Conservation (phyloP, 495 filamentous ascomycete species). For the Neurospora tetraspora region DNA sequence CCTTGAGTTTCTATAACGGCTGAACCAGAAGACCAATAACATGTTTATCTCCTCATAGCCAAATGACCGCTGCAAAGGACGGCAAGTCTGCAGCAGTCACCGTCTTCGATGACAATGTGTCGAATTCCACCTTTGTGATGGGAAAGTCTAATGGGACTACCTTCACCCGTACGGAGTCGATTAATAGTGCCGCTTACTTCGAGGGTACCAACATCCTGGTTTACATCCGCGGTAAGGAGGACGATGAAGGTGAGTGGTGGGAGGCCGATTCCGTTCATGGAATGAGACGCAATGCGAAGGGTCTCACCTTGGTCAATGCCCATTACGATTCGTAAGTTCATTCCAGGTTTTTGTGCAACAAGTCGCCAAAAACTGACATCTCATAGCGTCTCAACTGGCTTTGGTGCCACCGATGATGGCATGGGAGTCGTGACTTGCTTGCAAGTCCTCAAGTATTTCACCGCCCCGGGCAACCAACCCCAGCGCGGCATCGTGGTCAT, state of each 20-base stretch:
- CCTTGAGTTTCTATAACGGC: not conserved
- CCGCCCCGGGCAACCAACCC: slow-evolving; percentile 61
- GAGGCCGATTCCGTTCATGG: slow-evolving; percentile 27
- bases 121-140: slow-evolving; percentile 58
- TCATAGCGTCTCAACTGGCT: slow-evolving; percentile 72
- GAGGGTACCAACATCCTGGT: slow-evolving; percentile 90
- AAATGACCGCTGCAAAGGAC: slow-evolving; percentile 1
- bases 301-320: slow-evolving; percentile 83
- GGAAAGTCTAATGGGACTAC: slow-evolving; percentile 1
- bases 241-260: slow-evolving; percentile 60
- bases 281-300: slow-evolving; percentile 44
- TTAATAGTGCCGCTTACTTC: slow-evolving; percentile 55
- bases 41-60: not conserved
- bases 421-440: slow-evolving; percentile 78
- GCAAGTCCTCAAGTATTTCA: slow-evolving; percentile 85
- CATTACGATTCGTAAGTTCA: slow-evolving; percentile 64
- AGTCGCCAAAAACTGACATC: slow-evolving; percentile 4
- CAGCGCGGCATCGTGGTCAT: slow-evolving; percentile 73
- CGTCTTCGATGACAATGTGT: slow-evolving; percentile 66
- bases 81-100: slow-evolving; percentile 32
- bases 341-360: not conserved
- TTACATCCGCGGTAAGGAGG: slow-evolving; percentile 74
- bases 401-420: slow-evolving; percentile 87
- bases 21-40: not conserved
- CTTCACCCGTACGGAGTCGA: not conserved